Conservation (phyloP, 2,329 filamentous ascomycete species). For the Plectosphaerella cucumerina region DNA sequence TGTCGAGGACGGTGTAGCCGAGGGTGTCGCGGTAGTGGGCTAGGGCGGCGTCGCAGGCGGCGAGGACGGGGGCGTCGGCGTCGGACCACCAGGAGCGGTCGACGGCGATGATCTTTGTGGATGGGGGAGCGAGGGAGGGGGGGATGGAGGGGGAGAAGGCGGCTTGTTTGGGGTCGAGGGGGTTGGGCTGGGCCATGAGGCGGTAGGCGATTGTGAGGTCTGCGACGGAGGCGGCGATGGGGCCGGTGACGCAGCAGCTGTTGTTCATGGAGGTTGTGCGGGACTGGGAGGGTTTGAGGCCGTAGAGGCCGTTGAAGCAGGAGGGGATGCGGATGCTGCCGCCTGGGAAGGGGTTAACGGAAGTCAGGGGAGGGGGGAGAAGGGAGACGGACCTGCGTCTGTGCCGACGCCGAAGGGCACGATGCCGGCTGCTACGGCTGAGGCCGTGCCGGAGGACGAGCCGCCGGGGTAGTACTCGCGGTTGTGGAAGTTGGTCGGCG, state of each 20-base stretch:
- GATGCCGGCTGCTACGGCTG: constrained; percentile 64
- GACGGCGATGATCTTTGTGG: constrained; percentile 66
- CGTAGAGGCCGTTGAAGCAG: constrained; percentile 74
- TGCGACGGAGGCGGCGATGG: constrained; percentile 69
- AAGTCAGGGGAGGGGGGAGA: not conserved
- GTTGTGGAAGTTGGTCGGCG: constrained; percentile 76
- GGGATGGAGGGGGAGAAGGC: constrained; percentile 58
- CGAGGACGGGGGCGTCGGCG: constrained; percentile 58
- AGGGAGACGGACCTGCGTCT: constrained; percentile 49
- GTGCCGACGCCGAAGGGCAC: constrained; percentile 73
- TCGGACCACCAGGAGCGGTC: constrained; percentile 46
- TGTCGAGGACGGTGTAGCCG: constrained; percentile 49
- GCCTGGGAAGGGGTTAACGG: constrained; percentile 23
- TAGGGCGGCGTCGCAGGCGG: constrained; percentile 58
- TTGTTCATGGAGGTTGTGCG: constrained; percentile 56
- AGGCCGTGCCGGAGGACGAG: constrained; percentile 73
- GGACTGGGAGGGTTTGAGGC: constrained; percentile 74
- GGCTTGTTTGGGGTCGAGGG: constrained; percentile 51
- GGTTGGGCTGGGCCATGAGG: constrained; percentile 70
- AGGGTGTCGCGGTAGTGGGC: constrained; percentile 49
- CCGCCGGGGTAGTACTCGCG: constrained; percentile 73
- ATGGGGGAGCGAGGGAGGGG: constrained; percentile 25
- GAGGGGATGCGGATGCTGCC: constrained; percentile 72
- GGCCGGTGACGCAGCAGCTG: constrained; percentile 62
- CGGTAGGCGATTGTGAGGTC: constrained; percentile 83